phyloP scores from a whole-genome alignment of 345 rosid genomes.

The Ailanthus altissimus region DNA sequence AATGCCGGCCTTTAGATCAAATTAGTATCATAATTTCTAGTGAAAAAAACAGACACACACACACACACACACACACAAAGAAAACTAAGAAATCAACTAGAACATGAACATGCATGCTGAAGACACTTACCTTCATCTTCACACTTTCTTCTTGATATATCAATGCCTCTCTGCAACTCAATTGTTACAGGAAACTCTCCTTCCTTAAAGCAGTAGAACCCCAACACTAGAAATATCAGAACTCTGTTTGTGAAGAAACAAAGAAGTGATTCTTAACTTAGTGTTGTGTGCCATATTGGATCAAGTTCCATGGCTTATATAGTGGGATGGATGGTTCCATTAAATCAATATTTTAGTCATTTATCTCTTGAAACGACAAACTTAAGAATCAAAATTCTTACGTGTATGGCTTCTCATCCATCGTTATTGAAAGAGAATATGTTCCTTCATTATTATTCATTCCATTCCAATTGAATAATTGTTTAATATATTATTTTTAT shows the following conservation, averaged over 20 bases:
- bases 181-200: not conserved
- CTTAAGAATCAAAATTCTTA: constrained; percentile 34
- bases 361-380: constrained; percentile 24
- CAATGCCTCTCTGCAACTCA: not conserved
- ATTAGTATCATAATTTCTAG: no score
- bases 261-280: not conserved
- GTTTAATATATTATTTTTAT: not conserved
- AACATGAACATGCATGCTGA: not conserved
- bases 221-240: no score
- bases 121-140: not conserved
- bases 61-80: no score
- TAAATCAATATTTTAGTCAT: constrained; percentile 3
- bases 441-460: constrained; percentile 29
- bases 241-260: not conserved
- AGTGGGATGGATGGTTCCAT: not conserved
- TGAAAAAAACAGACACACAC: no score
- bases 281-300: constrained; percentile 9
- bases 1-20: no score
- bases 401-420: constrained; percentile 37
- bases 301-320: constrained; percentile 28
- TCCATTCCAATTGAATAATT: no score
- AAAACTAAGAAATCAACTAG: not conserved
- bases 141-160: not conserved
- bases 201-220: not conserved
- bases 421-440: constrained; percentile 39